Evolutionary conservation across 441 rosid genomes (phyloP).

Genomic region (Euphorbia corollata): DNA sequence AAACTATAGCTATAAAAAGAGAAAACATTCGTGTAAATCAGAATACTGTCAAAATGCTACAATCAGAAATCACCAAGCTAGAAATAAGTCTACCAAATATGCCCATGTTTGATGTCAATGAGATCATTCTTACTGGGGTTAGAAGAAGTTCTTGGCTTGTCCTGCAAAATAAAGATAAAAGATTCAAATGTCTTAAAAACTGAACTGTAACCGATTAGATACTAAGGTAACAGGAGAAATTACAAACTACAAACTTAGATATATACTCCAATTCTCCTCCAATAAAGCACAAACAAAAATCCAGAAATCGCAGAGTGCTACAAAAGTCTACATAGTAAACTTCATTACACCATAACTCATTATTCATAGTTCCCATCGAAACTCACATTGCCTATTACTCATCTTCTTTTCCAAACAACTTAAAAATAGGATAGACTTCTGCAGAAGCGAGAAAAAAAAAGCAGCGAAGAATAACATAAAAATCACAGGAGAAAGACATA

Average conservation of each 20-base stretch:
- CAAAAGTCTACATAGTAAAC: not conserved
- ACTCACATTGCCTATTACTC: not conserved
- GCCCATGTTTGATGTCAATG: conserved; percentile 8
- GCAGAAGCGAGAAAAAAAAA: not conserved
- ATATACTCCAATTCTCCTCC: not conserved
- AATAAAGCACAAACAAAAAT: not conserved
- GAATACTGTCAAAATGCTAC: not conserved
- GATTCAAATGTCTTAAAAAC: not conserved
- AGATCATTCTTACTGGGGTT: conserved; percentile 65
- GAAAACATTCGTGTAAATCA: not conserved
- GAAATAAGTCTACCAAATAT: not conserved
- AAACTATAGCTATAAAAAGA: not conserved
- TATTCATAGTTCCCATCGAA: not conserved
- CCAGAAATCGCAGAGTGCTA: not conserved
- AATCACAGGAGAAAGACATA: conserved; percentile 33
- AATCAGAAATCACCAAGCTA: not conserved
- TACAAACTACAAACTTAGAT: not conserved
- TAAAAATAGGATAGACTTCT: not conserved
- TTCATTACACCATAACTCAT: not conserved
- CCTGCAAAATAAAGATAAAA: conserved; percentile 45
- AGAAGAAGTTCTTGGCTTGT: conserved; percentile 85
- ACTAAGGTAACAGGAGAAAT: not conserved
- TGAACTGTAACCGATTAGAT: not conserved
- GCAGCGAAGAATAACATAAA: not conserved
- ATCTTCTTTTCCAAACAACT: not conserved